phyloP scores from a whole-genome alignment of 176 grass and related monocot genomes.

The Carex myosuroides region DNA sequence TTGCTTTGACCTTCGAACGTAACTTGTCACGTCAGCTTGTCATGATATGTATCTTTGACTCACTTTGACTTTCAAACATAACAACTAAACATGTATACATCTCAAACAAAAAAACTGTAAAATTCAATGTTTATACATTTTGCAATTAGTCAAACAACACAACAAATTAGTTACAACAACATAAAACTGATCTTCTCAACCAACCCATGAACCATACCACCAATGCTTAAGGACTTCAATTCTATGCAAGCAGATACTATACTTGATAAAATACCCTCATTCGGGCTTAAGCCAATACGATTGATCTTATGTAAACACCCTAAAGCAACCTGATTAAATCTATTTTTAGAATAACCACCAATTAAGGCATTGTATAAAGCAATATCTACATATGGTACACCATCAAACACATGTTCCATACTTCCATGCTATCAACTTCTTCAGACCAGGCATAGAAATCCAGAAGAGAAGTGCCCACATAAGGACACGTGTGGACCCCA shows the following conservation, averaged over 20 bases:
- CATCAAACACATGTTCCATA: constrained; percentile 23
- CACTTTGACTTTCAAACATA: too few species aligned
- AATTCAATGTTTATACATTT: too few species aligned
- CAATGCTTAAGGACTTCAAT: constrained; percentile 24
- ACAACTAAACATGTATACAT: too few species aligned
- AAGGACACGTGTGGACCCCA: constrained; percentile 27
- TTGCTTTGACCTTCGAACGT: too few species aligned
- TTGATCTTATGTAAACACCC: constrained; percentile 23
- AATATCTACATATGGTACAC: constrained; percentile 6
- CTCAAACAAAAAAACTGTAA: too few species aligned
- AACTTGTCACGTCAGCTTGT: too few species aligned
- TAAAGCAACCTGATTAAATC: constrained; percentile 12
- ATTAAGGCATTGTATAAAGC: constrained; percentile 31
- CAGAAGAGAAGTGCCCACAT: constrained; percentile 39
- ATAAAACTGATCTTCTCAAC: constrained; percentile 22
- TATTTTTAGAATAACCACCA: constrained; percentile 35
- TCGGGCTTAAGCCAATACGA: constrained; percentile 18
- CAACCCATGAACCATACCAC: constrained; percentile 28
- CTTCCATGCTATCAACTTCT: constrained; percentile 11
- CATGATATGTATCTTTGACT: too few species aligned
- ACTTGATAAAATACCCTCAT: constrained; percentile 32
- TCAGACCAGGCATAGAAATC: constrained; percentile 31
- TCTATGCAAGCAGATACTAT: constrained; percentile 28
- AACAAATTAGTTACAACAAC: too few species aligned
- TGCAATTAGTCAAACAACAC: too few species aligned